Evolutionary conservation across 352 stramenopile genomes (phyloP).

Genomic region (Phytophthora pseudosyringae): DNA sequence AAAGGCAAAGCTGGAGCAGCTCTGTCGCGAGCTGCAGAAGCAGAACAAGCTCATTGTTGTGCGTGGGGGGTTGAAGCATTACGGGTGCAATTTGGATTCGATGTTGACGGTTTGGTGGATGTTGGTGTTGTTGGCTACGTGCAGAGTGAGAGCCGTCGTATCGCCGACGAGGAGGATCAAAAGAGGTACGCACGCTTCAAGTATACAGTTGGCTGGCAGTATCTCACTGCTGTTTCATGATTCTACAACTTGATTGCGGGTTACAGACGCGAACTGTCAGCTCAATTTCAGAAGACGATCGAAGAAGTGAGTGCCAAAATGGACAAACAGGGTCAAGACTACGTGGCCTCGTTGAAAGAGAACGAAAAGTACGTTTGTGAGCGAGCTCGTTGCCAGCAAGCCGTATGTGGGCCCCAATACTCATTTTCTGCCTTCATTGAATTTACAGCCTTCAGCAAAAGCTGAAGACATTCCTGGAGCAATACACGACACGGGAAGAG

Average conservation of each 20-base stretch:
- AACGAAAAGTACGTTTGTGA: slow-evolving; percentile 71
- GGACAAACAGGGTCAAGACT: slow-evolving; percentile 87
- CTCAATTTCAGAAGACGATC: slow-evolving; percentile 88
- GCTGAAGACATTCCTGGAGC: slow-evolving; percentile 82
- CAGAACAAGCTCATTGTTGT: slow-evolving; percentile 90
- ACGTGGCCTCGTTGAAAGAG: slow-evolving; percentile 83
- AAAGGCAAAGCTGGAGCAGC: slow-evolving; percentile 82
- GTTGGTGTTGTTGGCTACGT: slow-evolving; percentile 5
- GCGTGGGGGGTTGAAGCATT: slow-evolving; percentile 4
- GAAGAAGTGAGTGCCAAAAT: slow-evolving; percentile 91
- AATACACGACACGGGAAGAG: slow-evolving; percentile 82
- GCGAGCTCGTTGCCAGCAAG: background rate
- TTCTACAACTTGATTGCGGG: background rate
- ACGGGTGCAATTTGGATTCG: background rate
- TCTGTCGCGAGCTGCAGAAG: slow-evolving; percentile 87
- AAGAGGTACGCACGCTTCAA: slow-evolving; percentile 55
- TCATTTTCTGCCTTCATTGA: slow-evolving; percentile 1
- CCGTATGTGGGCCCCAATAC: background rate
- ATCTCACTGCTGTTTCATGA: background rate
- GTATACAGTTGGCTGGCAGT: background rate
- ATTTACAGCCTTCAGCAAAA: slow-evolving; percentile 77
- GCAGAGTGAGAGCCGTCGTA: slow-evolving; percentile 77
- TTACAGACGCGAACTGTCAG: slow-evolving; percentile 68
- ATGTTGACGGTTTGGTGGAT: background rate
- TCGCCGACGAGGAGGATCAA: slow-evolving; percentile 85